Base-by-base conservation (phyloP, 768 basidiomycete species). In the Boletus vinaceobasis region DNA sequence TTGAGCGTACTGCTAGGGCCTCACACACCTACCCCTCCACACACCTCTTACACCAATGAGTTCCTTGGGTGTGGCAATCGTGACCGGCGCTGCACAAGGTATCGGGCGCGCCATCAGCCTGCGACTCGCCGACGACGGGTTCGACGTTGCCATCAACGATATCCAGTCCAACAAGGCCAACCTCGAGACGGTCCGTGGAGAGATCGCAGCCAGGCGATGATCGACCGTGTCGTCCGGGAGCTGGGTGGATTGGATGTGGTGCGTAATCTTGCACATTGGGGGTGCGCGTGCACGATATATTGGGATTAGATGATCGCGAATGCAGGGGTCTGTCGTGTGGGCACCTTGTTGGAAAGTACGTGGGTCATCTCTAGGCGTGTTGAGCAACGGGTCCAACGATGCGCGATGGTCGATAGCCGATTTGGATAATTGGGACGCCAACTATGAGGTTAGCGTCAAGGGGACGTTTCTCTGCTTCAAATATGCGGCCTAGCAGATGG, bases 31-130 rank as follows among this genome's bases (percentile, higher is more conserved):
- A 23, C 23, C 10, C n/a, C 38, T 19, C 9, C 9, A 11, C 8
- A 38, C 8, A 23, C 23, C 23, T 23, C 21, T 23, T n/a, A 29
- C 43, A 17, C 17, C 5, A 17, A 33, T 29, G 40, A 32, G 15
- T 44, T 26, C 35, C 29, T 4, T 10, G 19, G 43, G 71, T 38
- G 67, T 76, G 40, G 78, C 76, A 3, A 61, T 78, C 48, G 66
- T 81, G 33, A 79, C 79, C 0, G 80, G 79, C 21, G 72, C 71
- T 10, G 70, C 73, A 2, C 74, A 72, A 46, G 82, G 81, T 23
- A 79, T 82, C 14, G 81, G 81, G 1, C 71, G 71, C 36, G 77
- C 75, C 33, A 77, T 82, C 38, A 77, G 79, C 7, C 56, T 73
- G 5, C 73, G 77, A 5, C 74, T 83, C 11, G 77, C 80, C 19